Percentiles rank a stretch among this genome's conserved stretches.
These are phyloP conservation scores for Pachysolen tannophilus DNA, from an alignment of 805 yeast genomes.

Conservation along the genomic window DNA sequence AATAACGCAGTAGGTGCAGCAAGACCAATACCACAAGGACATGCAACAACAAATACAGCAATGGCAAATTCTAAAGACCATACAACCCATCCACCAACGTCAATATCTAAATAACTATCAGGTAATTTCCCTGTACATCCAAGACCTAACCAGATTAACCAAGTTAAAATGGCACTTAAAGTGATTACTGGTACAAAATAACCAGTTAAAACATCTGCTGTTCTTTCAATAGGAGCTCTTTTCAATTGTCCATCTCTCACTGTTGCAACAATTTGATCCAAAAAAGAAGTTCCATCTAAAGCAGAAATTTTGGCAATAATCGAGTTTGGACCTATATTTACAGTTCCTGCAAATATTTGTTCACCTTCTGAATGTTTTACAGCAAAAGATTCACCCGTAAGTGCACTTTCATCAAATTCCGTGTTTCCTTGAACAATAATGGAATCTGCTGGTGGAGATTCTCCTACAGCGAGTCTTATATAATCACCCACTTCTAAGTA, in stretches of 20 bases:
- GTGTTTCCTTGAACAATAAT: slow-evolving; percentile 38
- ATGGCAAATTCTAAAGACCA: slow-evolving; percentile 77
- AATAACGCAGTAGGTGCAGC: slow-evolving; percentile 82
- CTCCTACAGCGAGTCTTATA: slow-evolving; percentile 43
- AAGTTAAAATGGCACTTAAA: slow-evolving; percentile 49
- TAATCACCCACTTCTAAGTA: slow-evolving; percentile 44
- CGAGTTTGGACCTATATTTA: slow-evolving; percentile 50
- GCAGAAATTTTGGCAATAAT: slow-evolving; percentile 49
- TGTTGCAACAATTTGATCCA: slow-evolving; percentile 61
- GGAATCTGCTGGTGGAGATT: slow-evolving; percentile 54
- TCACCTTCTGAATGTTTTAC: slow-evolving; percentile 52
- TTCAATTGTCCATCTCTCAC: slow-evolving; percentile 69
- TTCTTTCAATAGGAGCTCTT: slow-evolving; percentile 65
- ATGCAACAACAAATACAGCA: slow-evolving; percentile 74
- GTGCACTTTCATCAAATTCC: slow-evolving; percentile 52
- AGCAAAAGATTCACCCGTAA: slow-evolving; percentile 57
- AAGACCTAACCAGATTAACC: slow-evolving; percentile 61
- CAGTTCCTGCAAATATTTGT: slow-evolving; percentile 65
- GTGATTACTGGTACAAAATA: slow-evolving; percentile 68
- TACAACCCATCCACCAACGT: slow-evolving; percentile 66
- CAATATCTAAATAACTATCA: slow-evolving; percentile 45
- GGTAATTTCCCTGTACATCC: slow-evolving; percentile 53
- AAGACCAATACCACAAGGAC: slow-evolving; percentile 80
- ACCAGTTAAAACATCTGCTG: slow-evolving; percentile 63
- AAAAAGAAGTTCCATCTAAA: slow-evolving; percentile 53